These are phyloP conservation scores for Chalciporus piperatoides DNA, from an alignment of 1,284 basidiomycete species.

Conservation along the genomic window DNA sequence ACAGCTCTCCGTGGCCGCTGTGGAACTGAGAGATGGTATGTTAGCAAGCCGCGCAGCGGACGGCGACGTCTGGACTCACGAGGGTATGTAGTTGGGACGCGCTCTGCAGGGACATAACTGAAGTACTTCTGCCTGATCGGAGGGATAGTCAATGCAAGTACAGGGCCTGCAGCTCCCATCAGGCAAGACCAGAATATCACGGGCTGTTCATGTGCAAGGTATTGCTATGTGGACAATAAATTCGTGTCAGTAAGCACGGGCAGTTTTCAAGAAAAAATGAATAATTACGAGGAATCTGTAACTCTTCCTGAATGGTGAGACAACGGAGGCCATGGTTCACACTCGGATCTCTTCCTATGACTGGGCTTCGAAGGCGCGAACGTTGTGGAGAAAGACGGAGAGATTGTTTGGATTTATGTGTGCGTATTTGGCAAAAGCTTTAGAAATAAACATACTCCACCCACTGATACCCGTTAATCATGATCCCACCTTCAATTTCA, in stretches of 20 bases:
- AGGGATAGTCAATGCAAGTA: slow-evolving; percentile 74
- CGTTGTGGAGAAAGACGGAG: slow-evolving; percentile 10
- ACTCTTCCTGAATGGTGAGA: slow-evolving; percentile 29
- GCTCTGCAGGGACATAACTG: slow-evolving; percentile 74
- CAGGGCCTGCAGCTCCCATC: slow-evolving; percentile 75
- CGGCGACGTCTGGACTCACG: slow-evolving; percentile 48
- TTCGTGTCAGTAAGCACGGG: not conserved
- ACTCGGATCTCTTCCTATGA: not conserved
- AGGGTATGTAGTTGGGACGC: slow-evolving; percentile 82
- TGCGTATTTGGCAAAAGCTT: too few relatives aligned
- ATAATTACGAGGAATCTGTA: slow-evolving; percentile 32
- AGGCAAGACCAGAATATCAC: slow-evolving; percentile 87
- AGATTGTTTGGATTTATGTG: not conserved
- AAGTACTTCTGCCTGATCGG: slow-evolving; percentile 67
- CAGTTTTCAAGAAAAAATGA: not conserved
- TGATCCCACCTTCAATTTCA: too few relatives aligned
- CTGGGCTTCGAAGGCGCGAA: not conserved
- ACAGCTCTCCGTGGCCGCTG: slow-evolving; percentile 38
- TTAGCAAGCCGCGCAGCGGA: not conserved
- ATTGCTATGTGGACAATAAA: slow-evolving; percentile 40
- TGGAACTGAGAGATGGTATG: slow-evolving; percentile 26
- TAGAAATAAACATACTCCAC: too few relatives aligned
- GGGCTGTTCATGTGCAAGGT: slow-evolving; percentile 88
- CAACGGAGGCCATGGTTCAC: slow-evolving; percentile 28
- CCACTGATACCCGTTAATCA: too few relatives aligned